Evolutionary conservation across 2,329 filamentous ascomycete species (phyloP).

Genomic region (Aspergillus tamarii): DNA sequence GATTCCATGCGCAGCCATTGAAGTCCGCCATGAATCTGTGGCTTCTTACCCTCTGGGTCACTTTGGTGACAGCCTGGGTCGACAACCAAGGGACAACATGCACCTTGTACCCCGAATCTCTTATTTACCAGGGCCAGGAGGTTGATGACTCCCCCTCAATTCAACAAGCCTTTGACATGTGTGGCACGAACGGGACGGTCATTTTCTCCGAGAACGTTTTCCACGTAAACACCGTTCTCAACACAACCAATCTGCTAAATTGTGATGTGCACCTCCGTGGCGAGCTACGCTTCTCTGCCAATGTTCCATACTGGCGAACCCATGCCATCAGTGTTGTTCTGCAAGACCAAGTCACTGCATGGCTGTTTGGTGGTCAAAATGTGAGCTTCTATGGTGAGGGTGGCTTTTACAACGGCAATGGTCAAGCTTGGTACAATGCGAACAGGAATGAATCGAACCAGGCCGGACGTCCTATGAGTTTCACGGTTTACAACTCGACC

Average conservation of each 20-base stretch:
- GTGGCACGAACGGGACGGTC: neutral
- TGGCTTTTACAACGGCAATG: neutral
- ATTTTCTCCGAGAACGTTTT: neutral
- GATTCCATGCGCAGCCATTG: accelerated
- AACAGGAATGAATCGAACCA: neutral
- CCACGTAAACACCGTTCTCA: neutral
- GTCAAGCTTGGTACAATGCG: neutral
- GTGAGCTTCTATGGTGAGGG: neutral
- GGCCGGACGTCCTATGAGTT: neutral
- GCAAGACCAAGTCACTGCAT: neutral
- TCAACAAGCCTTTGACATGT: neutral
- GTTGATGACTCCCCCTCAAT: neutral
- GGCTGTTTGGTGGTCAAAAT: neutral
- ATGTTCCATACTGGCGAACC: neutral
- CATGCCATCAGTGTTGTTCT: neutral
- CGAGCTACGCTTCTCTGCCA: neutral
- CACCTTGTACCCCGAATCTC: neutral
- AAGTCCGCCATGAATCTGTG: neutral
- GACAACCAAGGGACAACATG: neutral
- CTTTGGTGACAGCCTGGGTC: neutral
- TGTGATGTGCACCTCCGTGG: neutral
- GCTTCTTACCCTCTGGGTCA: neutral
- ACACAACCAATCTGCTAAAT: neutral
- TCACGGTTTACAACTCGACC: neutral
- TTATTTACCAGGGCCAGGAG: neutral